phyloP scores from a whole-genome alignment of 176 grass and related monocot species.

The Rhynchospora tenuis region DNA sequence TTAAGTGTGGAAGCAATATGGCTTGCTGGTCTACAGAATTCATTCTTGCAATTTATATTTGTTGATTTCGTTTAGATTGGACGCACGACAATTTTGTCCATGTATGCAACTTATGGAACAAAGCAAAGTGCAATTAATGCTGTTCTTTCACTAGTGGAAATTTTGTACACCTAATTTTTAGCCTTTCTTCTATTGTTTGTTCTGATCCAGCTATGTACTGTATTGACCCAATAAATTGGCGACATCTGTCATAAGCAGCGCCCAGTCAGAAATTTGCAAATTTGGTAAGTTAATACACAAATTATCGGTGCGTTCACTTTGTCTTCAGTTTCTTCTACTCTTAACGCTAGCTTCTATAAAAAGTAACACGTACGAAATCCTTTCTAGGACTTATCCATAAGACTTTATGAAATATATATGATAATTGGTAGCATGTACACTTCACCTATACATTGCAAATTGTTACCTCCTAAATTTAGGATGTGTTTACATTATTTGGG shows the following conservation, averaged over 20 bases:
- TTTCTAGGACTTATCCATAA: too few relatives aligned
- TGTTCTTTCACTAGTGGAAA: background rate
- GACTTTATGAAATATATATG: too few relatives aligned
- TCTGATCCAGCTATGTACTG: too few relatives aligned
- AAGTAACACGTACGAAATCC: background rate
- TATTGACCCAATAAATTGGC: too few relatives aligned
- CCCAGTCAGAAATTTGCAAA: background rate
- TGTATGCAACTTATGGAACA: background rate
- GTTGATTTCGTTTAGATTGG: background rate
- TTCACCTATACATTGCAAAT: too few relatives aligned
- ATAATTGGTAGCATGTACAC: too few relatives aligned
- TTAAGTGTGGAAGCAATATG: background rate
- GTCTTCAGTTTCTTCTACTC: background rate
- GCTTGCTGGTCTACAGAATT: background rate
- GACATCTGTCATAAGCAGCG: background rate
- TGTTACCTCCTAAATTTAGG: too few relatives aligned
- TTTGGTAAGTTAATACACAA: background rate
- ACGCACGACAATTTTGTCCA: background rate
- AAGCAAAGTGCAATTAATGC: background rate
- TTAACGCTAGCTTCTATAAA: background rate
- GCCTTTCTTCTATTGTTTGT: background rate
- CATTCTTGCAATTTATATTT: background rate
- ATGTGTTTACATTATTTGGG: too few relatives aligned
- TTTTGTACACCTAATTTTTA: background rate
- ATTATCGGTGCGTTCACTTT: background rate